These are phyloP conservation scores for Fusarium metavorans DNA, from an alignment of 2,329 filamentous ascomycete species.

Conservation along the genomic window DNA sequence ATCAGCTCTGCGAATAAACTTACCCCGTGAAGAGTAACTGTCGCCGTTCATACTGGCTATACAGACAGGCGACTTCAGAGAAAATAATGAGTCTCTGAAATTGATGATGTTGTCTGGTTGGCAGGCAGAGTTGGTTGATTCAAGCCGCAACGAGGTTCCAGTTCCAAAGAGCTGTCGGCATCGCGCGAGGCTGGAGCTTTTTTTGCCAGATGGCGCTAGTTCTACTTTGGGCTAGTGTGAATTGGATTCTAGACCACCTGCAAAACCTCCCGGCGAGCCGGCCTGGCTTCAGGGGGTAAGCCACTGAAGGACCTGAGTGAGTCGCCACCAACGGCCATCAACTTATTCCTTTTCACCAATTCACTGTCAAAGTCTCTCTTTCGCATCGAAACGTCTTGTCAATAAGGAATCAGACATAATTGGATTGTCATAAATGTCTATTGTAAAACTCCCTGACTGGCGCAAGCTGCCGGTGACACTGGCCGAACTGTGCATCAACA, in stretches of 20 bases:
- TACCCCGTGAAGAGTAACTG: conserved; percentile 83
- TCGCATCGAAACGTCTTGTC: background rate
- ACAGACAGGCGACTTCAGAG: conserved; percentile 33
- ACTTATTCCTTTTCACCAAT: conserved; percentile 5
- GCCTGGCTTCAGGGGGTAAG: conserved; percentile 8
- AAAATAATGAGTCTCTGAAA: conserved; percentile 22
- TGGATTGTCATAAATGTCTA: conserved; percentile 46
- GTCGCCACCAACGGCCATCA: conserved; percentile 11
- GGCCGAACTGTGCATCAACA: conserved; percentile 92
- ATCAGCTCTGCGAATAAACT: conserved; percentile 42
- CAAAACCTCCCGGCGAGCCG: conserved; percentile 13
- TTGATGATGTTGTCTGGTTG: conserved; percentile 40
- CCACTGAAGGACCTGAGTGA: conserved; percentile 18
- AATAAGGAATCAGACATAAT: background rate
- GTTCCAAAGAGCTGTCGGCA: conserved; percentile 43
- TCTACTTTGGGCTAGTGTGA: conserved; percentile 40
- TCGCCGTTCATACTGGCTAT: conserved; percentile 82
- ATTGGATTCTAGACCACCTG: conserved; percentile 12
- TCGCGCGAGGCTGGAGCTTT: conserved; percentile 61
- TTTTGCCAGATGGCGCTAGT: conserved; percentile 49
- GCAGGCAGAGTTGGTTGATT: conserved; percentile 39
- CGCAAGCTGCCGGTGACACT: conserved; percentile 85
- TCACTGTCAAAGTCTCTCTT: background rate
- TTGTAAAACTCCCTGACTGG: conserved; percentile 78
- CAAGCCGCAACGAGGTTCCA: conserved; percentile 46